Percentiles rank a stretch among this genome's conserved stretches.
Conservation (phyloP, 2,329 filamentous ascomycete species). For the Elsinoe fawcettii region DNA sequence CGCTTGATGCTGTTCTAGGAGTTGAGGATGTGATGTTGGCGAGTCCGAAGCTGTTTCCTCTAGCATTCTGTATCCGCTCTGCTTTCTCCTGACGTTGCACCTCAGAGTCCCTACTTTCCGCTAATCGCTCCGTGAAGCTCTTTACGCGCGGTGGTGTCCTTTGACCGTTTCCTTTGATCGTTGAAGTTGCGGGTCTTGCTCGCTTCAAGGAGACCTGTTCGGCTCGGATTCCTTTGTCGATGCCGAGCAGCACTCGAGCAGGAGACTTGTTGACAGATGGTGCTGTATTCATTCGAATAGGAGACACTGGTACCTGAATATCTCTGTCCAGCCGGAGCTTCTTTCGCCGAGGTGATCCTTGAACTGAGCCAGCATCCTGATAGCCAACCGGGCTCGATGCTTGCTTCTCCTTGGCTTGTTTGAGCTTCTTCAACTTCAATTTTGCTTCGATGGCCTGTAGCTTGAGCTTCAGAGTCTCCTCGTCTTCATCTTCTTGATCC, state of each 20-base stretch:
- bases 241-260: conserved; percentile 70
- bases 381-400: background rate
- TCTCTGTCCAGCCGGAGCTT: conserved; percentile 22
- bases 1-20: background rate
- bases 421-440: conserved; percentile 77
- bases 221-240: conserved; percentile 78
- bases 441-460: conserved; percentile 82
- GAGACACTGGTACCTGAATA: conserved; percentile 73
- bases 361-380: background rate
- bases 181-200: conserved; percentile 37
- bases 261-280: conserved; percentile 59
- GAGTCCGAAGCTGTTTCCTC: conserved; percentile 30
- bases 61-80: conserved; percentile 35
- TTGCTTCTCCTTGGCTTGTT: conserved; percentile 42
- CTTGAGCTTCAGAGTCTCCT: conserved; percentile 80
- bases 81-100: conserved; percentile 39
- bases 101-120: conserved; percentile 50
- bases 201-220: conserved; percentile 78
- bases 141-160: conserved; percentile 33
- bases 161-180: conserved; percentile 15
- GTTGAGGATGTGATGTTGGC: background rate
- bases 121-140: conserved; percentile 79
- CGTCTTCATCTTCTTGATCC: conserved; percentile 65
- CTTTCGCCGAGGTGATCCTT: conserved; percentile 20
- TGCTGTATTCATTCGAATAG: conserved; percentile 44